Conservation (phyloP, 2,329 filamentous ascomycete species). For the Aureobasidium sp. region DNA sequence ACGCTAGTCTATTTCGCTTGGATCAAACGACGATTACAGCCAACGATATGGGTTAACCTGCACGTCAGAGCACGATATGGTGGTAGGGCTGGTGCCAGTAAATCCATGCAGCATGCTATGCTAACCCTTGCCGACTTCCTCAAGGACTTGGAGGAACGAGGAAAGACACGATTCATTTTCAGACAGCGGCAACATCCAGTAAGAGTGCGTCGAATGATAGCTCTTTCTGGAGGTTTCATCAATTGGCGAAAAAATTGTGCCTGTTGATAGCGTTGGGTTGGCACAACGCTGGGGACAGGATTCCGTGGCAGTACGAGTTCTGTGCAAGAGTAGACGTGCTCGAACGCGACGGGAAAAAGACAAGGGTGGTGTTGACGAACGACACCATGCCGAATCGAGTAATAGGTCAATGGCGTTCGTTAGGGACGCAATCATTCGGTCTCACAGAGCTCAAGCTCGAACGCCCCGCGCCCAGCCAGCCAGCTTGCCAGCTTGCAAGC, state of each 20-base stretch:
- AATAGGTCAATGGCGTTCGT: slow-evolving; percentile 4
- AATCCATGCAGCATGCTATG: slow-evolving; percentile 7
- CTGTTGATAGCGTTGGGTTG: too few species aligned
- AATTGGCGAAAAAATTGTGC: too few species aligned
- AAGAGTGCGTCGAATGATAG: too few species aligned
- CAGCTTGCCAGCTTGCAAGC: slow-evolving; percentile 10
- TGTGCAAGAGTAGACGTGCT: slow-evolving; percentile 3
- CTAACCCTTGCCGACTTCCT: too few species aligned
- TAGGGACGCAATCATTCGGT: slow-evolving; percentile 8
- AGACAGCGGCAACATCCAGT: too few species aligned
- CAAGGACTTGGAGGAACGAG: too few species aligned
- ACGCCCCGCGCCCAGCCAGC: not conserved
- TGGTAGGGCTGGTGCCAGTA: slow-evolving; percentile 12
- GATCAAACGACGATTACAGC: not conserved
- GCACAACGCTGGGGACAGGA: too few species aligned
- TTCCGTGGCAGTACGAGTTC: too few species aligned
- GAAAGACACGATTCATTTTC: too few species aligned
- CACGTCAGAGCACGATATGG: slow-evolving; percentile 1
- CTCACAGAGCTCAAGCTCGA: slow-evolving; percentile 8
- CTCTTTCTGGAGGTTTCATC: too few species aligned
- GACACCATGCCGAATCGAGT: slow-evolving; percentile 1
- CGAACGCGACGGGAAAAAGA: not conserved
- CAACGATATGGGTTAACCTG: slow-evolving; percentile 2
- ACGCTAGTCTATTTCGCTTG: not conserved
- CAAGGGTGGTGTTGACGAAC: not conserved